A percentile compares a stretch with the other conserved stretches of the same genome.
These are phyloP conservation scores for Caryopteris hybrid DNA, from an alignment of 305 asterid species.

Conservation along the genomic window DNA sequence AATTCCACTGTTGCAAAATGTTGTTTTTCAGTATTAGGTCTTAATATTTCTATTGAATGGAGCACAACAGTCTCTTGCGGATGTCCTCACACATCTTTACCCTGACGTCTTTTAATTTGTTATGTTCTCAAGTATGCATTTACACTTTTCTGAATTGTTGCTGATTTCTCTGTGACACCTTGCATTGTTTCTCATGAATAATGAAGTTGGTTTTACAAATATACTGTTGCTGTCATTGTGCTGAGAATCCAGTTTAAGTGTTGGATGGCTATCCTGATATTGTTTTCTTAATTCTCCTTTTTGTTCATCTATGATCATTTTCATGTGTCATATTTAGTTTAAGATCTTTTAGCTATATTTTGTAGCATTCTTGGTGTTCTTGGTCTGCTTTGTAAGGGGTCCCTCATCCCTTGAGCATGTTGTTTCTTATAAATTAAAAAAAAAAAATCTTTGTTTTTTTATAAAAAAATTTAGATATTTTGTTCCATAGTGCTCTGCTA, in stretches of 20 bases:
- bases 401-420: too few relatives aligned
- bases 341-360: too few relatives aligned
- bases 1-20: neutral
- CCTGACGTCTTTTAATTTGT: neutral
- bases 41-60: neutral
- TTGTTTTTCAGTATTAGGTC: neutral
- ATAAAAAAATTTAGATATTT: neutral
- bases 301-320: neutral
- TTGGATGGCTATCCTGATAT: neutral
- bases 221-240: neutral
- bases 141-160: neutral
- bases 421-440: too few relatives aligned
- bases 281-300: neutral
- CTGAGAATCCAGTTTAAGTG: neutral
- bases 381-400: too few relatives aligned
- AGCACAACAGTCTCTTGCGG: neutral
- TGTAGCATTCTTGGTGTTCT: too few relatives aligned
- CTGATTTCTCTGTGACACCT: neutral
- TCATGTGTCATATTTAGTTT: neutral
- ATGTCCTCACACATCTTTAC: neutral
- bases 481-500: conserved; percentile 10
- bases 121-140: neutral
- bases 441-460: too few relatives aligned
- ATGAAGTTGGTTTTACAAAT: neutral
- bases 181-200: neutral